These are phyloP conservation scores for Cryptococcus sp. DNA, from an alignment of 1,284 basidiomycete genomes.

Conservation along the genomic window DNA sequence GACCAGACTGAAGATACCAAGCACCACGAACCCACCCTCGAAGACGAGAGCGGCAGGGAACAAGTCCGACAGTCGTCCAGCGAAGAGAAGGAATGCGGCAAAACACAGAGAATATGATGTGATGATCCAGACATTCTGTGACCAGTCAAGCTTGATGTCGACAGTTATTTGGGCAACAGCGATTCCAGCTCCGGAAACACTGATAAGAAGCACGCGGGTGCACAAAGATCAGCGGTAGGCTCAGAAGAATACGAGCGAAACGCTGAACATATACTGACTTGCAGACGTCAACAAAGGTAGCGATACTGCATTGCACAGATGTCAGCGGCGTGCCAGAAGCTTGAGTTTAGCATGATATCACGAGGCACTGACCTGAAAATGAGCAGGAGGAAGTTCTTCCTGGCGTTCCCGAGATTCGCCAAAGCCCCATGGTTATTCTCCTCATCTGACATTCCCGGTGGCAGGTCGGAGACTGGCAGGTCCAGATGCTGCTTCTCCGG, in stretches of 20 bases:
- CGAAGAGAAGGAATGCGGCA: constrained; percentile 41
- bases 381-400: constrained; percentile 16
- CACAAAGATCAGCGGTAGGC: too few species aligned
- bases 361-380: constrained; percentile 4
- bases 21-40: constrained; percentile 32
- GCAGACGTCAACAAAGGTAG: constrained; percentile 35
- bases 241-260: too few species aligned
- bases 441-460: too few species aligned
- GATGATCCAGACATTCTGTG: constrained; percentile 39
- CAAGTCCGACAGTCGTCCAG: constrained; percentile 40
- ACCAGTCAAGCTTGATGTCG: constrained; percentile 28
- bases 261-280: constrained; percentile 14
- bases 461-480: not conserved
- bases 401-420: constrained; percentile 9
- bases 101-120: constrained; percentile 34
- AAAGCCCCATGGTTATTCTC: too few species aligned
- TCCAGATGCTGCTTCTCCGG: not conserved
- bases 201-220: not conserved
- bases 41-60: constrained; percentile 43
- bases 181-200: constrained; percentile 31
- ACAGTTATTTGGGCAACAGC: constrained; percentile 33
- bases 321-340: too few species aligned
- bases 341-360: too few species aligned
- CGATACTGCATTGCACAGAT: not conserved
- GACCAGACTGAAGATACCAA: constrained; percentile 38